Evolutionary conservation across 768 basidiomycete species (phyloP).

Genomic region (Suillus subaureus): DNA sequence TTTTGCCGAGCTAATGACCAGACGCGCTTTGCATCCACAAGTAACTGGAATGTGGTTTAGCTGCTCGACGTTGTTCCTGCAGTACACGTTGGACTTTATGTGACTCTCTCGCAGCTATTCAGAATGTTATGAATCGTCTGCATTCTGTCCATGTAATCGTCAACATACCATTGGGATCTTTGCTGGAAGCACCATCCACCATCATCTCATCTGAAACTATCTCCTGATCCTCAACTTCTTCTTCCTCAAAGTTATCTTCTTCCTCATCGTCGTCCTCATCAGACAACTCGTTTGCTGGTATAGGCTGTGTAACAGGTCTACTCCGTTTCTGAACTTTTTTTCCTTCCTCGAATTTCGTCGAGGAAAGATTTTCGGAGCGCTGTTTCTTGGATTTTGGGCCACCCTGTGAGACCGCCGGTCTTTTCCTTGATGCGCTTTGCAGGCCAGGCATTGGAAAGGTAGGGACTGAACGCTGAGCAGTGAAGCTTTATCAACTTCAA

Average conservation of each 20-base stretch:
- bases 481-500: background rate
- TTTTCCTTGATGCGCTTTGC: slow-evolving; percentile 51
- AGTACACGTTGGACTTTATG: slow-evolving; percentile 72
- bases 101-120: slow-evolving; percentile 62
- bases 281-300: slow-evolving; percentile 37
- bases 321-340: slow-evolving; percentile 56
- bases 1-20: slow-evolving; percentile 80
- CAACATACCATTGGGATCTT: slow-evolving; percentile 63
- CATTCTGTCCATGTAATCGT: slow-evolving; percentile 1
- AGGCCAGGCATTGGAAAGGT: slow-evolving; percentile 38
- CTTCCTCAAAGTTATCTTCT: slow-evolving; percentile 37
- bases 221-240: slow-evolving; percentile 37
- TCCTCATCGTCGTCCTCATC: slow-evolving; percentile 46
- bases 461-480: background rate
- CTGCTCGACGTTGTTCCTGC: slow-evolving; percentile 68
- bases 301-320: slow-evolving; percentile 53
- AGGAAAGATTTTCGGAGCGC: slow-evolving; percentile 41
- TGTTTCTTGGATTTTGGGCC: slow-evolving; percentile 57
- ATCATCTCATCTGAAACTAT: slow-evolving; percentile 34
- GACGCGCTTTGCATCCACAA: slow-evolving; percentile 70
- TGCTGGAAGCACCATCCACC: slow-evolving; percentile 34
- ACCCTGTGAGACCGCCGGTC: slow-evolving; percentile 46
- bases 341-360: slow-evolving; percentile 27
- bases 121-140: slow-evolving; percentile 9
- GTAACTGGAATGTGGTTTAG: slow-evolving; percentile 78